Base-by-base conservation (phyloP, 2,329 filamentous ascomycete genomes). In the Curvularia spicifera region DNA sequence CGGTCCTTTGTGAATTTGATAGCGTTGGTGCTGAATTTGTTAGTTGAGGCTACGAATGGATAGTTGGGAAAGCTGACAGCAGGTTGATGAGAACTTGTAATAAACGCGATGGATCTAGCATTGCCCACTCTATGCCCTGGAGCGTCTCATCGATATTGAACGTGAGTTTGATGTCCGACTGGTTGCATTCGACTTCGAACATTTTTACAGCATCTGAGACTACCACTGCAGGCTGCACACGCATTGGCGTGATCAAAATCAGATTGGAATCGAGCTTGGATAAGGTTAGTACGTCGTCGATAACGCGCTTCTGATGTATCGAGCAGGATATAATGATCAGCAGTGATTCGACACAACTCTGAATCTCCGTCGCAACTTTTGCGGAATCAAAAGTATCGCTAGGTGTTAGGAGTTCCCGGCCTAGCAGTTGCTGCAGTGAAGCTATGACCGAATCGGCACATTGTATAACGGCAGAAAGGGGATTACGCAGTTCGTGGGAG, bases 231-330 rank as follows among this genome's bases (percentile, higher is more conserved):
- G 70, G 65, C 26, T 67, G 63, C 1, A 72, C 66, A 3, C 59
- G 63, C 45, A 67, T 59, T 8, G 70, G 71, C 2, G 69, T 71
- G 20, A 73, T 70, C 13, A 67, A 26, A 20, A 72, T 67, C 8
- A 73, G 56, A n/a, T 65, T 66, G 0, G 70, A 72, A 39, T 73
- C 71, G 20, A 73, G 61, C 45, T 72, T 72, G 2, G 69, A 71
- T n/a, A 73, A 50, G 6, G 71, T 77, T 1, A 80, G 71, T 1
- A 80, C 75, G 56, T 80, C 78, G 56, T 80, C 77, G 5, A 80
- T 75, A 12, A 73, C 65, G 10, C 70, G 73, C 57, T 77, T 77
- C 56, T 79, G 77, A 58, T 80, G 78, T 15, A 71, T 59, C 1
- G 77, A 74, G 56, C 78, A 80, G 2, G 68, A 68, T 0, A 73